phyloP scores from a whole-genome alignment of 495 filamentous ascomycete genomes.

The Acidomyces sp. region DNA sequence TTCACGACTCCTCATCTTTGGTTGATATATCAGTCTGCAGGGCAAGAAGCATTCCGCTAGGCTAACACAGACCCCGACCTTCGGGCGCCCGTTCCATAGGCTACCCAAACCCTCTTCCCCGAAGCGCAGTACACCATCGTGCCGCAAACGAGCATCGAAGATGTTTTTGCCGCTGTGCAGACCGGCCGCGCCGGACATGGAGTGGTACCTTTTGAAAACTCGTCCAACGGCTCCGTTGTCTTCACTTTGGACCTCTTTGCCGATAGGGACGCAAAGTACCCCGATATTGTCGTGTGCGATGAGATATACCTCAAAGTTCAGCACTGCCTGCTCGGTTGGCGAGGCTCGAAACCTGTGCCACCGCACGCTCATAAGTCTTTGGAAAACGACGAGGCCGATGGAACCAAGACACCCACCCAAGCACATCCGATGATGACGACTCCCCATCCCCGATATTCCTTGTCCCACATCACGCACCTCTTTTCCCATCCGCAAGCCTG shows the following conservation, averaged over 20 bases:
- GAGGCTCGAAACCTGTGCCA: neutral
- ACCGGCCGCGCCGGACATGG: constrained; percentile 47
- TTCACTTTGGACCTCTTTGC: constrained; percentile 79
- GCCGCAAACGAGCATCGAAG: constrained; percentile 35
- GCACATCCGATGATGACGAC: constrained; percentile 10
- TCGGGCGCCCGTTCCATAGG: too few relatives aligned
- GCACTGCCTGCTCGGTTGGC: constrained; percentile 61
- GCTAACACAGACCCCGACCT: too few relatives aligned
- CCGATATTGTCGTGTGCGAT: constrained; percentile 56
- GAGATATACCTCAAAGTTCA: constrained; percentile 77
- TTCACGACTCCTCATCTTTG: too few relatives aligned
- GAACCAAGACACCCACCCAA: constrained; percentile 16
- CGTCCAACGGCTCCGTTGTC: constrained; percentile 80
- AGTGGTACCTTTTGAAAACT: constrained; percentile 93
- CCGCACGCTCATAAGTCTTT: too few relatives aligned
- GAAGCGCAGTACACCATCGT: constrained; percentile 9
- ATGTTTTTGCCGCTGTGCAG: constrained; percentile 72
- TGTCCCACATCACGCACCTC: constrained; percentile 38
- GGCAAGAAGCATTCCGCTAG: too few relatives aligned
- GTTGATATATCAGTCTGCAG: too few relatives aligned
- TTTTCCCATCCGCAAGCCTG: constrained; percentile 93
- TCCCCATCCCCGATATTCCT: constrained; percentile 28
- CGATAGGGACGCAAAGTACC: constrained; percentile 45
- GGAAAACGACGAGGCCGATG: neutral
- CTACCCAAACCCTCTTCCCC: constrained; percentile 23